Conservation (phyloP, 805 yeast genomes). For the Candida lessepsii region DNA sequence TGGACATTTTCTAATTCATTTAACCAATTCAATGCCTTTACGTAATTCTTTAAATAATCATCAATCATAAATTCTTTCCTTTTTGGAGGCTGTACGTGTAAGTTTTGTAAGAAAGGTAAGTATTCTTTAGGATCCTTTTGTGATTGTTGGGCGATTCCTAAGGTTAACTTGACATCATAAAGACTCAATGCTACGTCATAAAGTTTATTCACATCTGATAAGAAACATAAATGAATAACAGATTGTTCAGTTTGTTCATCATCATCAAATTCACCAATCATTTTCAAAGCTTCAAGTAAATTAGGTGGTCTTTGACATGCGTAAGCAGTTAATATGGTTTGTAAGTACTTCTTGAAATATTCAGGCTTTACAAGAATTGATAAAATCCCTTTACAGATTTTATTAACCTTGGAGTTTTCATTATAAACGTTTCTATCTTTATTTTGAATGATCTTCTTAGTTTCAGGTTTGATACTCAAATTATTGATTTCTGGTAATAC, state of each 20-base stretch:
- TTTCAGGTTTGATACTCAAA: neutral
- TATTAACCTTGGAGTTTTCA: slow-evolving; percentile 61
- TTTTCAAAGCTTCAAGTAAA: slow-evolving; percentile 65
- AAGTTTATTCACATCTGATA: slow-evolving; percentile 82
- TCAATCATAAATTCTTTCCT: slow-evolving; percentile 79
- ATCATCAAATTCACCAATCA: slow-evolving; percentile 54
- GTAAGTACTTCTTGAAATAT: slow-evolving; percentile 59
- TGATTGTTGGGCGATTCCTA: slow-evolving; percentile 89
- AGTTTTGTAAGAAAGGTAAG: slow-evolving; percentile 81
- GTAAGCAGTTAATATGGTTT: slow-evolving; percentile 82
- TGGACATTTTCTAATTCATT: slow-evolving; percentile 43
- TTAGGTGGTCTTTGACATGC: slow-evolving; percentile 92
- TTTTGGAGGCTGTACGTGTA: slow-evolving; percentile 64
- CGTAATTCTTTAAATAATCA: slow-evolving; percentile 64
- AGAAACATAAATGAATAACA: slow-evolving; percentile 82
- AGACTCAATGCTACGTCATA: slow-evolving; percentile 78
- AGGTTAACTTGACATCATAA: slow-evolving; percentile 77
- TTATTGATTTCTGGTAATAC: slow-evolving; percentile 9
- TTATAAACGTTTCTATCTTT: slow-evolving; percentile 39
- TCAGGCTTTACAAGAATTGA: slow-evolving; percentile 51
- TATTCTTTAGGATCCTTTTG: slow-evolving; percentile 98
- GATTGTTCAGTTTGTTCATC: slow-evolving; percentile 51
- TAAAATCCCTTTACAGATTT: slow-evolving; percentile 70
- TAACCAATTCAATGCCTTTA: slow-evolving; percentile 68
- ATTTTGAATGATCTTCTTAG: slow-evolving; percentile 37